Percentiles rank a stretch among this genome's conserved stretches.
Conservation (phyloP, 495 filamentous ascomycete species). For the Chaetomium fimeti region DNA sequence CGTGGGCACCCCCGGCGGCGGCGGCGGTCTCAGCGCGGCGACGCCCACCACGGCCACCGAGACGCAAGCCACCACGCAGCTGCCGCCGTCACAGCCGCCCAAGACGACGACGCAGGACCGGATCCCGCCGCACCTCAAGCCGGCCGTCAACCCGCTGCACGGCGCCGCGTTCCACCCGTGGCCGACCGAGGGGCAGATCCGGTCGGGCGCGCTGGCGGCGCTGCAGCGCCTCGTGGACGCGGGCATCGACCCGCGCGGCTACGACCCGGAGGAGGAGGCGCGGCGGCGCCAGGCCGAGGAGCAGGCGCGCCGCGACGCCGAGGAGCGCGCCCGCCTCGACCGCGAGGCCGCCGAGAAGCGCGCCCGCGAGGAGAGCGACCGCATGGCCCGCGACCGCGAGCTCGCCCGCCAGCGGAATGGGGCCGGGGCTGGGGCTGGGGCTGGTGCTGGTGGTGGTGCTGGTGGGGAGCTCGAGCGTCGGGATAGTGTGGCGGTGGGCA, state of each 20-base stretch:
- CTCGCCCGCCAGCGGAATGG: conserved; percentile 45
- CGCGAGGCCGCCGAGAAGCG: conserved; percentile 43
- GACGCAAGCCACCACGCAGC: neutral
- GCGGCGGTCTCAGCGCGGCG: conserved; percentile 1
- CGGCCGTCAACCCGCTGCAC: conserved; percentile 53
- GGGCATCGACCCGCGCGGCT: conserved; percentile 55
- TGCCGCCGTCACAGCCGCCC: conserved; percentile 11
- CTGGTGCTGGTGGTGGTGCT: no score
- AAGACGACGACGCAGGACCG: conserved; percentile 22
- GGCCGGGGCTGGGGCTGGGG: conserved; percentile 23
- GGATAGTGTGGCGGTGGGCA: conserved; percentile 16
- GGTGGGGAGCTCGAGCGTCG: conserved; percentile 19
- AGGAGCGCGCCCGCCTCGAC: conserved; percentile 42
- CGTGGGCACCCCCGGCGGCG: conserved; percentile 11
- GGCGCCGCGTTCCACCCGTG: conserved; percentile 61
- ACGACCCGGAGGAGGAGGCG: conserved; percentile 54
- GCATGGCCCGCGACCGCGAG: conserved; percentile 41
- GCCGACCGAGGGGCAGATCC: conserved; percentile 63
- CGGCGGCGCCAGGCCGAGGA: conserved; percentile 42
- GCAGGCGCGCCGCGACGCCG: conserved; percentile 34
- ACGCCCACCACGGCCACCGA: conserved; percentile 6
- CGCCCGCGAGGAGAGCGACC: conserved; percentile 40
- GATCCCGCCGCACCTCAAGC: conserved; percentile 42
- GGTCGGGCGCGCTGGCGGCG: conserved; percentile 59
- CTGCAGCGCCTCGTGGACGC: conserved; percentile 57